Conservation (phyloP, 2,329 filamentous ascomycete species). For the Paraphaeosphaeria sporulosa region DNA sequence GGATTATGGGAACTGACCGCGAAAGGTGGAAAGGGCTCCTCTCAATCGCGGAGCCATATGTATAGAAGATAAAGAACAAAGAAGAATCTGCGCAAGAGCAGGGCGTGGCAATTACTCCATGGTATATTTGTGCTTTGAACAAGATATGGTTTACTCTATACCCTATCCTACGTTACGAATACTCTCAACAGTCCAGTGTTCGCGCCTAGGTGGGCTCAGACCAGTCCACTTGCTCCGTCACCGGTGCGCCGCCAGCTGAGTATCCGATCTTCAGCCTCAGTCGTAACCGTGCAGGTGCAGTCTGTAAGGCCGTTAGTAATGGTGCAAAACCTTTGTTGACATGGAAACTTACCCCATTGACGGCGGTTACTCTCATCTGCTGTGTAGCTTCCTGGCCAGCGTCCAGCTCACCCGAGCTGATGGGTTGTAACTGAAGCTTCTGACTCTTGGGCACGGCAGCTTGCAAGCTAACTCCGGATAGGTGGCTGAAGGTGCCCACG, state of each 20-base stretch:
- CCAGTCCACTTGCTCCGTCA: constrained; percentile 97
- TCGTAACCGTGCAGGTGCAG: constrained; percentile 72
- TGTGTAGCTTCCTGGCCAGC: constrained; percentile 86
- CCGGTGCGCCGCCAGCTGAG: constrained; percentile 70
- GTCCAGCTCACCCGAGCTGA: constrained; percentile 79
- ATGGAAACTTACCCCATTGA: constrained; percentile 81
- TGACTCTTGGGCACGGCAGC: constrained; percentile 97
- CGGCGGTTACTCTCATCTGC: constrained; percentile 84
- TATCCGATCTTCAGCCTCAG: constrained; percentile 87
- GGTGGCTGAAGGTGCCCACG: constrained; percentile 66
- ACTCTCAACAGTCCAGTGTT: neutral
- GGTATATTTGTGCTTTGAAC: neutral
- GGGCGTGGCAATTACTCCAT: neutral
- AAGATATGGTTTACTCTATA: constrained; percentile 8
- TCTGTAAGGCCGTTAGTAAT: constrained; percentile 59
- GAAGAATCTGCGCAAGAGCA: neutral
- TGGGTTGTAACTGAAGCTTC: constrained; percentile 89
- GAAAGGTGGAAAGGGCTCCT: too few species aligned
- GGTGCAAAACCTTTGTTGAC: constrained; percentile 12
- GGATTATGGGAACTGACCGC: too few species aligned
- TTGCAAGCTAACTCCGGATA: constrained; percentile 83
- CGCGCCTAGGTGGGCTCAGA: constrained; percentile 70
- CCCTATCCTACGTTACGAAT: neutral
- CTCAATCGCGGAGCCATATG: too few species aligned
- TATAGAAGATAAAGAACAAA: neutral